Evolutionary conservation across 805 yeast species (phyloP).

Genomic region (Kluyveromyces dobzhanskii): DNA sequence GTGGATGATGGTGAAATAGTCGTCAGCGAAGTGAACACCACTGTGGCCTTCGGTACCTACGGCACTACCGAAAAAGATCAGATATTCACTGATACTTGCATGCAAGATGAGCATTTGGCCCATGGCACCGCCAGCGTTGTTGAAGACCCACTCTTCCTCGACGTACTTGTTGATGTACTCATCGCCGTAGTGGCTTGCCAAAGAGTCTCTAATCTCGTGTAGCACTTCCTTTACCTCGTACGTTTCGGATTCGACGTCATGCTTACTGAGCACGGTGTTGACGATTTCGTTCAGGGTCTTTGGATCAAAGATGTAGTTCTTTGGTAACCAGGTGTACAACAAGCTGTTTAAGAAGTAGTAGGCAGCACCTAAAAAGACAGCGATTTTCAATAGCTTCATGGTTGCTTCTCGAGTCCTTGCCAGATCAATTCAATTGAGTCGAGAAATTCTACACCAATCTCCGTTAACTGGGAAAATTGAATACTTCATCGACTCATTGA

Average conservation of each 20-base stretch:
- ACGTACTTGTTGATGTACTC: slow-evolving; percentile 61
- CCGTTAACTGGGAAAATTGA: no score
- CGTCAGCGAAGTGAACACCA: slow-evolving; percentile 96
- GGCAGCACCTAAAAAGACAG: slow-evolving; percentile 13
- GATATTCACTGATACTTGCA: slow-evolving; percentile 87
- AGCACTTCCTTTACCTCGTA: slow-evolving; percentile 53
- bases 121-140: slow-evolving; percentile 99
- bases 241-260: slow-evolving; percentile 37
- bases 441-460: no score
- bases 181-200: slow-evolving; percentile 63
- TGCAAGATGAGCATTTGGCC: slow-evolving; percentile 91
- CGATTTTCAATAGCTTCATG: slow-evolving; percentile 18
- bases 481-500: no score
- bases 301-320: slow-evolving; percentile 62
- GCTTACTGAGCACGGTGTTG: slow-evolving; percentile 41
- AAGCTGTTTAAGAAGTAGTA: slow-evolving; percentile 24
- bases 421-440: no score
- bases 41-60: slow-evolving; percentile 94
- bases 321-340: slow-evolving; percentile 61
- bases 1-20: slow-evolving; percentile 81
- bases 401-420: no score
- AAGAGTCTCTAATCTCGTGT: slow-evolving; percentile 47
- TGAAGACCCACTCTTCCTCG: slow-evolving; percentile 86
- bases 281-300: slow-evolving; percentile 50
- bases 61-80: slow-evolving; percentile 89